Conservation (phyloP, 2,329 filamentous ascomycete species). For the Curvularia hawaiiensis region DNA sequence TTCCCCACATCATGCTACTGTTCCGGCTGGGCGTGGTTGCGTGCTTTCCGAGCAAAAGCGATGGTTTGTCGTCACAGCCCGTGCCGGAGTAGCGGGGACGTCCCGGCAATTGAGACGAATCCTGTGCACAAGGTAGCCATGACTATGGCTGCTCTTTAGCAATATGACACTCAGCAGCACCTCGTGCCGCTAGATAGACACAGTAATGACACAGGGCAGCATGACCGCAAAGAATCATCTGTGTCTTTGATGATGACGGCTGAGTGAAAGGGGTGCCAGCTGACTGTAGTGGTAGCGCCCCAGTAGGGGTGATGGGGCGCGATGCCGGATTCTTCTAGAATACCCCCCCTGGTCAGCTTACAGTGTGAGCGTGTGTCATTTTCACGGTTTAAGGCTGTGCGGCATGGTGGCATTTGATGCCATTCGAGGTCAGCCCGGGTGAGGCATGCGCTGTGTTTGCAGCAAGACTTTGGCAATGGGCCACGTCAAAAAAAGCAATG, state of each 20-base stretch:
- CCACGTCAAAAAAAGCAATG: not conserved
- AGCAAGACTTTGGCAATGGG: conserved; percentile 9
- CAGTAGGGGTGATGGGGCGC: conserved; percentile 21
- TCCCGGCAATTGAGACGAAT: not conserved
- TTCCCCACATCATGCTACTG: conserved; percentile 8
- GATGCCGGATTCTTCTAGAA: conserved; percentile 9
- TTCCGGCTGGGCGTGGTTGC: conserved; percentile 2
- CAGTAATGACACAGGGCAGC: not conserved
- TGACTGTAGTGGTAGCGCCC: conserved; percentile 22
- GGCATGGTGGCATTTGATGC: conserved; percentile 7
- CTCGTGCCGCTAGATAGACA: not conserved
- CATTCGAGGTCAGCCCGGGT: conserved; percentile 1
- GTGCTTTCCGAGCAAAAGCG: not conserved
- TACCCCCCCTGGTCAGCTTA: conserved; percentile 12
- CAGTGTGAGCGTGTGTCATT: not conserved
- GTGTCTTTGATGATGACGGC: conserved; percentile 9
- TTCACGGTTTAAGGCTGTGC: not conserved
- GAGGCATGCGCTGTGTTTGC: conserved; percentile 1
- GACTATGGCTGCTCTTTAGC: not conserved
- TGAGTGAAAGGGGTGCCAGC: conserved; percentile 20
- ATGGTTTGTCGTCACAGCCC: conserved; percentile 2
- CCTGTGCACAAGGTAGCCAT: not conserved
- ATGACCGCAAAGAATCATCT: conserved; percentile 4
- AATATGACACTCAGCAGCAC: not conserved
- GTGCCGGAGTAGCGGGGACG: conserved; percentile 1